Percentiles rank a stretch among this genome's conserved stretches.
phyloP scores from a whole-genome alignment of 2,329 filamentous ascomycete genomes.

The Paecilomyces dactylethromorphus region DNA sequence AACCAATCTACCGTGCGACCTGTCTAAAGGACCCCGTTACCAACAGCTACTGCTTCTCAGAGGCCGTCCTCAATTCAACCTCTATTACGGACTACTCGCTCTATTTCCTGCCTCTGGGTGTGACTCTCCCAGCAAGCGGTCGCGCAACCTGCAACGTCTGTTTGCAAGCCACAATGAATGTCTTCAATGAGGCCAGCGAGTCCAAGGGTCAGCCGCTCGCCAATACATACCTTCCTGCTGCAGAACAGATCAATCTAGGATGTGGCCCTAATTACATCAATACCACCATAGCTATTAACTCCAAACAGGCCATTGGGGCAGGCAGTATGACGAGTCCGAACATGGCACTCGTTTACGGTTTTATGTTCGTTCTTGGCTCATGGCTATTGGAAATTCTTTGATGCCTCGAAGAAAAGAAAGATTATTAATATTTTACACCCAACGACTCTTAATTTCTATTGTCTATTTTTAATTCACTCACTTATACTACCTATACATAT shows the following conservation, averaged over 20 bases:
- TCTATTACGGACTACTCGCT: constrained; percentile 68
- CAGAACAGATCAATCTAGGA: constrained; percentile 62
- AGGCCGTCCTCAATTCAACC: constrained; percentile 70
- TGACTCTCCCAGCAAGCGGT: constrained; percentile 58
- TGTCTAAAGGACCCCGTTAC: constrained; percentile 66
- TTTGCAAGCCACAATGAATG: constrained; percentile 70
- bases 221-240: constrained; percentile 63
- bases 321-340: not conserved
- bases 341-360: not conserved
- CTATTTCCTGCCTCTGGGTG: constrained; percentile 80
- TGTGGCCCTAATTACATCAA: constrained; percentile 53
- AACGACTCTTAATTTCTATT: not conserved
- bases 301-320: constrained; percentile 5
- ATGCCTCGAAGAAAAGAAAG: not conserved
- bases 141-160: constrained; percentile 72
- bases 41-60: constrained; percentile 69
- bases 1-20: constrained; percentile 69
- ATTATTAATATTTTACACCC: not conserved
- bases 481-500: not conserved
- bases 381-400: not conserved
- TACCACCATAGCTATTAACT: constrained; percentile 34
- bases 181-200: constrained; percentile 65
- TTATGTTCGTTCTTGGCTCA: not conserved
- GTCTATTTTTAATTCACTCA: not conserved
- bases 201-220: constrained; percentile 62